These are phyloP conservation scores for Conticribra weissflogii DNA, from an alignment of 108 stramenopile species.

Conservation along the genomic window DNA sequence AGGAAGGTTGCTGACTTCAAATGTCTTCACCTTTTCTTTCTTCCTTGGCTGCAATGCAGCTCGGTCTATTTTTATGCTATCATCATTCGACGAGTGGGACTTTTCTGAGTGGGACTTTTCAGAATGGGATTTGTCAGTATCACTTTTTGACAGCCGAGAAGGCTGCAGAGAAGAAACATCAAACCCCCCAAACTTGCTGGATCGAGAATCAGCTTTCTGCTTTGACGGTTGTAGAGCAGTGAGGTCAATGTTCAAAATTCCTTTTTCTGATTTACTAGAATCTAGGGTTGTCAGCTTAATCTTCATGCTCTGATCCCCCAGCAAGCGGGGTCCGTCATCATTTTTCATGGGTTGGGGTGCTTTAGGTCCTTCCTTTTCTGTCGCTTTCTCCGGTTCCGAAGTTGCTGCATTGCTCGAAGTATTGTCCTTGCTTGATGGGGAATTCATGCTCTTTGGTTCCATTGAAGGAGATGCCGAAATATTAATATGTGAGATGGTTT, in stretches of 20 bases:
- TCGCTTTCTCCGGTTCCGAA: too few relatives aligned
- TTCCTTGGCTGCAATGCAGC: constrained; percentile 15
- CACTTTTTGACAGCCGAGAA: background rate
- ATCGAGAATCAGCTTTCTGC: background rate
- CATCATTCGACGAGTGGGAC: too few relatives aligned
- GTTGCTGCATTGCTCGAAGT: too few relatives aligned
- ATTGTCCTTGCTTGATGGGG: too few relatives aligned
- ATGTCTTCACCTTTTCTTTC: constrained; percentile 31
- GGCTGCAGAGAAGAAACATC: background rate
- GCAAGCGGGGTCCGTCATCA: background rate
- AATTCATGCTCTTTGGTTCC: too few relatives aligned
- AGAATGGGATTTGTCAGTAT: background rate
- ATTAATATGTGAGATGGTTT: too few relatives aligned
- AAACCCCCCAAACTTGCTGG: background rate
- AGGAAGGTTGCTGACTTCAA: constrained; percentile 37
- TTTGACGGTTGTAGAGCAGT: constrained; percentile 34
- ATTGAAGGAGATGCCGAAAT: too few relatives aligned
- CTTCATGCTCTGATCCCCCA: background rate
- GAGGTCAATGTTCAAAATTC: constrained; percentile 27
- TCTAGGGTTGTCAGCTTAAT: background rate
- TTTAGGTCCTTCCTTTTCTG: too few relatives aligned
- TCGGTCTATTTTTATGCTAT: constrained; percentile 24
- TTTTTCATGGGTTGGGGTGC: too few relatives aligned
- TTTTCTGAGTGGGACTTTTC: too few relatives aligned
- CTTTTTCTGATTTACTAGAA: constrained; percentile 6